phyloP scores from a whole-genome alignment of 179 eudicot genomes.

The Beta corolliflora region DNA sequence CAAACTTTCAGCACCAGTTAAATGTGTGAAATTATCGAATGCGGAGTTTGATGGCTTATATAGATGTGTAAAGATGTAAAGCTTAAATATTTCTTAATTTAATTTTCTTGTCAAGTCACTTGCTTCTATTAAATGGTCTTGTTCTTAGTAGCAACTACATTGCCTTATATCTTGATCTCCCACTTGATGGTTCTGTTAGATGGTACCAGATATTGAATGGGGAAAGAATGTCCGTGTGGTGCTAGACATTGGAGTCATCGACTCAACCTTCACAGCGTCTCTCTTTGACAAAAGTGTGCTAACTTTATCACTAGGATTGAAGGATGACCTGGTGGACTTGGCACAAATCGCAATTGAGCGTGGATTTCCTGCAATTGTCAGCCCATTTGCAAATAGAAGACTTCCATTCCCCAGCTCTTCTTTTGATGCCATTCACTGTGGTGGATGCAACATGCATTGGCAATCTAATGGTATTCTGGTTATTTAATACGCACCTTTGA shows the following conservation, averaged over 20 bases:
- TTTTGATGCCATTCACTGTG: conserved; percentile 93
- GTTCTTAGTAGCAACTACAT: background rate
- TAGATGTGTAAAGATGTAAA: background rate
- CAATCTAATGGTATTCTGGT: conserved; percentile 66
- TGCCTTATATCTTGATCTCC: conserved; percentile 23
- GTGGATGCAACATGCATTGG: conserved; percentile 80
- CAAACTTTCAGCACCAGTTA: background rate
- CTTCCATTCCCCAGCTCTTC: conserved; percentile 86
- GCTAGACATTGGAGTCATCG: conserved; percentile 85
- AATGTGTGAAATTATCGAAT: background rate
- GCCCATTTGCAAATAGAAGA: conserved; percentile 69
- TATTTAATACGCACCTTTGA: conserved; percentile 17
- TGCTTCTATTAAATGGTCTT: background rate
- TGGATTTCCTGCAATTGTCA: conserved; percentile 84
- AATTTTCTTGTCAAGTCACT: background rate
- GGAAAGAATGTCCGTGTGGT: conserved; percentile 86
- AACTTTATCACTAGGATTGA: conserved; percentile 76
- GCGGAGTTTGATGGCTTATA: background rate
- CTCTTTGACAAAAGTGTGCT: conserved; percentile 78
- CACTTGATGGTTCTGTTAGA: conserved; percentile 48
- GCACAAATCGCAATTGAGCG: conserved; percentile 95
- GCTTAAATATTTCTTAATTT: background rate
- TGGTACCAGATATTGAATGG: conserved; percentile 99
- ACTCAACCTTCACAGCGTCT: conserved; percentile 78
- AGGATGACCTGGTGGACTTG: conserved; percentile 85